Conservation (phyloP, 768 basidiomycete species). For the Clavulina sp. region DNA sequence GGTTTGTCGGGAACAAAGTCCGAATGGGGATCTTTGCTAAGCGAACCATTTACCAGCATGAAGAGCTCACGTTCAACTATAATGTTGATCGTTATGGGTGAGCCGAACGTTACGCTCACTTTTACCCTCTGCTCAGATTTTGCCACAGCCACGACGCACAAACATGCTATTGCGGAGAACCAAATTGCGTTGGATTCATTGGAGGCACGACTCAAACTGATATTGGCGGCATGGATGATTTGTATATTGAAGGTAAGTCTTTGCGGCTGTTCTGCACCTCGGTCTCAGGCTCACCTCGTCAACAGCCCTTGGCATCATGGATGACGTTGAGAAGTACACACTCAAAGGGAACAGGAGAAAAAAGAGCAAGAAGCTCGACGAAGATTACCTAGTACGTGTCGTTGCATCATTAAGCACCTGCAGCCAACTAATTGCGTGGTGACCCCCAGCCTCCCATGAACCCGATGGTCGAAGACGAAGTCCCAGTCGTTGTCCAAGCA, state of each 20-base stretch:
- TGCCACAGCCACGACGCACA: conserved; percentile 73
- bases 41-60: conserved; percentile 51
- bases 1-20: conserved; percentile 77
- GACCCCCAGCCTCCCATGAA: neutral
- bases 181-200: conserved; percentile 88
- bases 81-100: conserved; percentile 99
- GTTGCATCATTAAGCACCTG: neutral
- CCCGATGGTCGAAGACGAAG: neutral
- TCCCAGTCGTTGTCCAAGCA: neutral
- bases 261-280: neutral
- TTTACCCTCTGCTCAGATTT: neutral
- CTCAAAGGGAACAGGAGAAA: conserved; percentile 78
- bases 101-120: conserved; percentile 15
- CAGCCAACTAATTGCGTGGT: neutral
- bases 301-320: conserved; percentile 79
- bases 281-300: neutral
- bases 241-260: conserved; percentile 71
- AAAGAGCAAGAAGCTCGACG: conserved; percentile 83
- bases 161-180: conserved; percentile 84
- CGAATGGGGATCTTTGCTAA: conserved; percentile 99
- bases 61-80: conserved; percentile 97
- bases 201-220: conserved; percentile 99
- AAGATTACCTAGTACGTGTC: conserved; percentile 65
- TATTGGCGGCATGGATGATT: conserved; percentile 81
- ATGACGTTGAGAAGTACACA: conserved; percentile 47